phyloP scores from a whole-genome alignment of 129 eudicot species.

The Flaveria robusta region DNA sequence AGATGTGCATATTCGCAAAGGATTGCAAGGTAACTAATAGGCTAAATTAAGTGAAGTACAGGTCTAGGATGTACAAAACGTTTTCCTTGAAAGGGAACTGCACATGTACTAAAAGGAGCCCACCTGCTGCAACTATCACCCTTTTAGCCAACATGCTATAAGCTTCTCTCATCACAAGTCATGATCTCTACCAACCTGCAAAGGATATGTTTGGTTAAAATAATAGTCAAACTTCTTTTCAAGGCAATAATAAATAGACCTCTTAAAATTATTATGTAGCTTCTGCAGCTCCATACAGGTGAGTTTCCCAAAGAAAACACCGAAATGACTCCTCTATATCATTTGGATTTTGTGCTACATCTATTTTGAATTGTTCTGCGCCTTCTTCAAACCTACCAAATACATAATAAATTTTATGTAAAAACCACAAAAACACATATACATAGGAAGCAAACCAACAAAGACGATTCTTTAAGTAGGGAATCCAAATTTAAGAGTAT shows the following conservation, averaged over 20 bases:
- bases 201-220: background rate
- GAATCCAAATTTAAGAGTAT: too few species aligned
- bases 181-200: constrained; percentile 87
- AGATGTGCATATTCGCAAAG: too few species aligned
- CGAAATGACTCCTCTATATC: constrained; percentile 93
- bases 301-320: constrained; percentile 99
- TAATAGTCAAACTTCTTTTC: background rate
- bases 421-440: too few species aligned
- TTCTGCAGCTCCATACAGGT: constrained; percentile 71
- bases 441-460: too few species aligned
- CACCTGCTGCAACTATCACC: too few species aligned
- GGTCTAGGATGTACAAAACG: too few species aligned
- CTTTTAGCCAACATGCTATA: constrained; percentile 54
- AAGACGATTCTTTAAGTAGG: too few species aligned
- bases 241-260: constrained; percentile 39
- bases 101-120: too few species aligned
- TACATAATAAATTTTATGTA: too few species aligned
- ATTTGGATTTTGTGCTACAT: constrained; percentile 95
- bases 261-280: constrained; percentile 74
- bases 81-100: too few species aligned
- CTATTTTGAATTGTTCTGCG: constrained; percentile 87
- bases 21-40: too few species aligned
- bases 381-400: constrained; percentile 80
- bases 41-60: too few species aligned
- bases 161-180: constrained; percentile 88